These are phyloP conservation scores for Colletotrichum shisoi DNA, from an alignment of 2,329 filamentous ascomycete species.

Conservation along the genomic window DNA sequence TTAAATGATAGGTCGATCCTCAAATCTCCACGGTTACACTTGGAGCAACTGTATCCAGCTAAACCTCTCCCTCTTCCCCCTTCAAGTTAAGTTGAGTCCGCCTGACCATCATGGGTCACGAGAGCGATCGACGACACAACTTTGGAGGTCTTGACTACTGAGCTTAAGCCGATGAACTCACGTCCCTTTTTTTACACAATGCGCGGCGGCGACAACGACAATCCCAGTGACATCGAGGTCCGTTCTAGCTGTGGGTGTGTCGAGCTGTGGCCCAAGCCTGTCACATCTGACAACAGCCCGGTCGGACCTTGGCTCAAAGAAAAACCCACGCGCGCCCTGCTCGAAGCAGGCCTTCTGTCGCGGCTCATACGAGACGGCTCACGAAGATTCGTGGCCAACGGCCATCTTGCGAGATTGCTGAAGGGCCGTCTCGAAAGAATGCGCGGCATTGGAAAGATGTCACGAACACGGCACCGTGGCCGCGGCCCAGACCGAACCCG, in stretches of 20 bases:
- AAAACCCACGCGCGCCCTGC: neutral
- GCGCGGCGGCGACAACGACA: too few relatives aligned
- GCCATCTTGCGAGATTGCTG: neutral
- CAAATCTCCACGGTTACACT: neutral
- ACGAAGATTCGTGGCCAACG: neutral
- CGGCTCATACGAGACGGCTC: slow-evolving; percentile 4
- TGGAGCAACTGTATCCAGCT: neutral
- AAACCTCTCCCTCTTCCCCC: neutral
- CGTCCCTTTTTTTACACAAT: neutral
- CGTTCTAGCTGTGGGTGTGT: neutral
- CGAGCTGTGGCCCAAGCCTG: slow-evolving; percentile 3
- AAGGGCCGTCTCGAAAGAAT: neutral
- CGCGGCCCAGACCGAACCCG: neutral
- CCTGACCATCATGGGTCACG: neutral
- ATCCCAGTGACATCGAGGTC: neutral
- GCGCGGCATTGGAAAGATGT: neutral
- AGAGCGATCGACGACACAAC: neutral
- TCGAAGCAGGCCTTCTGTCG: neutral
- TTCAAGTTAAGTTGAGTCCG: too few relatives aligned
- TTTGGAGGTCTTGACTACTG: too few relatives aligned
- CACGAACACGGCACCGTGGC: neutral
- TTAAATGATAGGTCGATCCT: too few relatives aligned
- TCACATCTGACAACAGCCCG: neutral
- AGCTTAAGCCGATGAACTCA: neutral
- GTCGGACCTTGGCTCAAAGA: slow-evolving; percentile 7